Base-by-base conservation (phyloP, 495 filamentous ascomycete genomes). In the Aspergillus ostianus region DNA sequence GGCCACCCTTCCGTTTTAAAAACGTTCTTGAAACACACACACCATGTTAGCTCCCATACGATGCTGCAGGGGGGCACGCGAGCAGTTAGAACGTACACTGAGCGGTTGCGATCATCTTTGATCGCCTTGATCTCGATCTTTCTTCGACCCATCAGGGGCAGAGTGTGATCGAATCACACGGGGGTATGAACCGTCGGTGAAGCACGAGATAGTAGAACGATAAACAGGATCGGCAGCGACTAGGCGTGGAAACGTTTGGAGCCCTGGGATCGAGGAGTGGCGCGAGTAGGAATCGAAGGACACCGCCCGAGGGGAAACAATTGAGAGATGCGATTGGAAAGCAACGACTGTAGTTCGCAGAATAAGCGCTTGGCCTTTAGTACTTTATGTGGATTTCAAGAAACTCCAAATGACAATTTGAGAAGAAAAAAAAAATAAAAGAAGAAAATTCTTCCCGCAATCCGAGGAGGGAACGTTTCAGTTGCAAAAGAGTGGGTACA, bases 121-220 rank as follows among this genome's bases (percentile, higher is more conserved):
- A 98, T 98, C 56, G 95, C 90, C 80, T 98, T 98, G 83, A 98
- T 98, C 79, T 97, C 94, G 73, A 98, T 98, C 87, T 90, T 89
- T 72, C 86, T 77, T 64, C 86, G 79, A 68, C 86, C 86, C 86
- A 89, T 89, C 58, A 54, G 66, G 68, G 57, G 57, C 27, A 53
- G 45, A 26, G 55, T 51, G 55, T 58, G 64, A 60, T n/a, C 36
- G 49, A 18, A 50, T 58, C 55, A 45, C 60, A 58, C 50, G 50
- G 49, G 55, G 21, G 18, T 49, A 52, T 58, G 29, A 48, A 58
- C 50, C 23, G 20, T 62, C 26, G 29, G 21, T 58, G 51, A 56
- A 55, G 49, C 47, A 47, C 44, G 15, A 50, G 27, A 18, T 29
- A 55, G 6, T 29, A 55, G 6, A 18, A 48, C 10, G 13, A 41